A percentile compares a stretch with the other conserved stretches of the same genome.
phyloP scores from a whole-genome alignment of 2,329 filamentous ascomycete species.

The Penicillium sp. region DNA sequence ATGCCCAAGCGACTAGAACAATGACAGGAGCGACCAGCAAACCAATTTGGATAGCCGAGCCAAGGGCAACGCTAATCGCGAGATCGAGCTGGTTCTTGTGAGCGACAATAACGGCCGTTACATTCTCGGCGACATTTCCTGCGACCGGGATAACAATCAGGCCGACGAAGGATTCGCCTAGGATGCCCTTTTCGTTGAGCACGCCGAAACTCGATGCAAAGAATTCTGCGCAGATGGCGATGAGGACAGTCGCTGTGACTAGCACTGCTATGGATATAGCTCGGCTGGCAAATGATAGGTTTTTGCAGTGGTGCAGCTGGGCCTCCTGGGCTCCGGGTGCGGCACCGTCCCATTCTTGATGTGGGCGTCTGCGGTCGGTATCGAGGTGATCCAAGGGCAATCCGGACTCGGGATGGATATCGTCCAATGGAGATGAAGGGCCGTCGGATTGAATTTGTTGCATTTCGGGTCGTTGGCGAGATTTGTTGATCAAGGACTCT shows the following conservation, averaged over 20 bases:
- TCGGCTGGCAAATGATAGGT: conserved; percentile 1
- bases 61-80: conserved; percentile 70
- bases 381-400: conserved; percentile 5
- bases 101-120: conserved; percentile 69
- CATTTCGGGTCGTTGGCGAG: conserved; percentile 8
- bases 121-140: conserved; percentile 72
- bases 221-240: conserved; percentile 69
- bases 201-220: conserved; percentile 68
- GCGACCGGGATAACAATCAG: conserved; percentile 72
- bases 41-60: conserved; percentile 70
- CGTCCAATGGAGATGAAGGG: background rate
- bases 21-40: conserved; percentile 70
- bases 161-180: conserved; percentile 69
- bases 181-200: conserved; percentile 56
- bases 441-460: conserved; percentile 8
- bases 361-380: background rate
- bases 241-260: conserved; percentile 63
- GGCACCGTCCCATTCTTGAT: background rate
- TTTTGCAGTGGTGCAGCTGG: conserved; percentile 3
- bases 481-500: conserved; percentile 2
- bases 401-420: conserved; percentile 4
- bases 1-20: conserved; percentile 70
- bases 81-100: conserved; percentile 77
- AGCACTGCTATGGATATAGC: conserved; percentile 53
- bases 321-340: background rate